Conservation (phyloP, 2,329 filamentous ascomycete species). For the Monosporascus sp. region DNA sequence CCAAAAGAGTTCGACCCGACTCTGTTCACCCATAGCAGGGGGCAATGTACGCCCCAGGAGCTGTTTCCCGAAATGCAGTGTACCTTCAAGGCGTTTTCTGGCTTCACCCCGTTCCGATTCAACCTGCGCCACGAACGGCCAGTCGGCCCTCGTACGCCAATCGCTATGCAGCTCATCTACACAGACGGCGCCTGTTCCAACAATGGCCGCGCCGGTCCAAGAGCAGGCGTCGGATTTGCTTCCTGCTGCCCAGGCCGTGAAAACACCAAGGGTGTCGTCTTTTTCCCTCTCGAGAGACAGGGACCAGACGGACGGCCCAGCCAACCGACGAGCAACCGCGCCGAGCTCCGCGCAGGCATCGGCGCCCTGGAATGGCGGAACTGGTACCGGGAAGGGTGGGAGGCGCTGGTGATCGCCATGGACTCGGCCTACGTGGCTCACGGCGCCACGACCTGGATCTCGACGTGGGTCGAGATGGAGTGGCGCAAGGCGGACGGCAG, state of each 20-base stretch:
- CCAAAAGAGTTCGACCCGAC: not conserved
- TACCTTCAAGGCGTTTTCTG: not conserved
- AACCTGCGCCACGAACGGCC: not conserved
- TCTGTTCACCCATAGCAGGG: not conserved
- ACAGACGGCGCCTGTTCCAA: not conserved
- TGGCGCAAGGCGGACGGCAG: not conserved
- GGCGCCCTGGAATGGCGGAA: constrained; percentile 32
- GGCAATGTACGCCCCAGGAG: not conserved
- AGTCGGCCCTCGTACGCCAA: not conserved
- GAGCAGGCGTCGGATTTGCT: constrained; percentile 14
- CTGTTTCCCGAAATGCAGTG: not conserved
- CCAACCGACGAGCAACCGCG: constrained; percentile 36
- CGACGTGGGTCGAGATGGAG: not conserved
- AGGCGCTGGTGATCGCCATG: constrained; percentile 4
- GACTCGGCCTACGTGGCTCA: constrained; percentile 6
- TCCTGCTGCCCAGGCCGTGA: constrained; percentile 8
- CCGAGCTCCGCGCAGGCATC: constrained; percentile 37
- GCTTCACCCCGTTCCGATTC: not conserved
- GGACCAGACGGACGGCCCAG: constrained; percentile 28
- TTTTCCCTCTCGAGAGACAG: constrained; percentile 30
- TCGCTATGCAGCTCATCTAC: not conserved
- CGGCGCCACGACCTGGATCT: constrained; percentile 1
- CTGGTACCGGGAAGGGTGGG: constrained; percentile 6
- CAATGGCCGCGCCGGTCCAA: not conserved
- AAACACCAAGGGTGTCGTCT: constrained; percentile 13